Conservation (phyloP, 257 asterid genomes). For the Parsonsia alboflavescens region DNA sequence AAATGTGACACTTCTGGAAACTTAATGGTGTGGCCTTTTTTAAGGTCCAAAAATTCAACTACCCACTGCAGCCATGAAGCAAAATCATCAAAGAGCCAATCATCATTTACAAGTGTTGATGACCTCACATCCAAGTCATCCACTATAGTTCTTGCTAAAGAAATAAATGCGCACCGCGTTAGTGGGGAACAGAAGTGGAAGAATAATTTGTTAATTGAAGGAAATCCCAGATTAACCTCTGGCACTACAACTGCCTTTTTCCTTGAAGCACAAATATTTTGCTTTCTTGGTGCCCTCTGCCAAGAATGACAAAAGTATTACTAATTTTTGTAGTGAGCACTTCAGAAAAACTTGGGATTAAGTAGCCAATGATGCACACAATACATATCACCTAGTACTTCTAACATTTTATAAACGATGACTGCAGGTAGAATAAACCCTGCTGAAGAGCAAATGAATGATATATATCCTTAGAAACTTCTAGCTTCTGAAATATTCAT, state of each 20-base stretch:
- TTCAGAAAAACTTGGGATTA: background rate
- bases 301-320: background rate
- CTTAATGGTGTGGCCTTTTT: background rate
- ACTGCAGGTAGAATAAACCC: background rate
- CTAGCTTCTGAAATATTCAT: background rate
- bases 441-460: background rate
- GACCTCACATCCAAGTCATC: background rate
- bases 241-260: background rate
- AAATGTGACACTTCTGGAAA: background rate
- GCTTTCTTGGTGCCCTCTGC: conserved; percentile 1
- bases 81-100: background rate
- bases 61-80: conserved; percentile 2
- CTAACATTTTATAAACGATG: background rate
- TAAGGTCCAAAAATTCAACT: conserved; percentile 1
- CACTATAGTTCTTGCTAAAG: background rate
- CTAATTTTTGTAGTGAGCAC: background rate
- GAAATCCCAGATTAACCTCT: background rate
- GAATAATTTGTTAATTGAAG: background rate
- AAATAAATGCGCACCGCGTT: background rate
- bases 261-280: background rate
- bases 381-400: background rate
- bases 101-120: background rate
- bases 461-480: too few relatives aligned
- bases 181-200: conserved; percentile 6
- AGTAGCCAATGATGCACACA: background rate